Conservation (phyloP, 1,139 yeast genomes). For the Kodamaea arcana region DNA sequence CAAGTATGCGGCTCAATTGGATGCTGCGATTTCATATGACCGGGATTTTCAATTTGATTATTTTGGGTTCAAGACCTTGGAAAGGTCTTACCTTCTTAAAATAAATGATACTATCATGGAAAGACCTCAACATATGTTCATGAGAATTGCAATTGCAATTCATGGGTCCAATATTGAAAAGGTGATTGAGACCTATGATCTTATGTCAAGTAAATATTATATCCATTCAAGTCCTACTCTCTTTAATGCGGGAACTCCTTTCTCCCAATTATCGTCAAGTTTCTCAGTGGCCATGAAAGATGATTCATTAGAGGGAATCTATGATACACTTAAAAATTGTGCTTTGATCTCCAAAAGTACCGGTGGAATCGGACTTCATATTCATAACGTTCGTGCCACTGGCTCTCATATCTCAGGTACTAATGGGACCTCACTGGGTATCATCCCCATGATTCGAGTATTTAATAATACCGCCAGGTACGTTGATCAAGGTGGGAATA, state of each 20-base stretch:
- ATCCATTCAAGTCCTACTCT: conserved; percentile 57
- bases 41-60: conserved; percentile 18
- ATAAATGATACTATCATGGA: conserved; percentile 36
- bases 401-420: conserved; percentile 52
- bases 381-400: conserved; percentile 48
- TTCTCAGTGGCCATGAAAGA: conserved; percentile 55
- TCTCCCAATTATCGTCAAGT: conserved; percentile 49
- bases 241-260: conserved; percentile 51
- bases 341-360: conserved; percentile 57
- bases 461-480: conserved; percentile 58
- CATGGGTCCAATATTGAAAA: conserved; percentile 37
- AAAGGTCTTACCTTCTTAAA: conserved; percentile 42
- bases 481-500: conserved; percentile 62
- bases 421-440: conserved; percentile 53
- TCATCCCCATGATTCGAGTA: conserved; percentile 57
- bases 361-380: conserved; percentile 58
- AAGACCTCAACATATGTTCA: conserved; percentile 48
- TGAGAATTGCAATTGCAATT: conserved; percentile 53
- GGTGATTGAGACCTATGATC: conserved; percentile 45
- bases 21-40: conserved; percentile 50
- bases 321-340: conserved; percentile 49
- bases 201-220: conserved; percentile 49
- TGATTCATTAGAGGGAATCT: conserved; percentile 57
- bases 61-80: conserved; percentile 53
- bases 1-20: conserved; percentile 64